phyloP scores from a whole-genome alignment of 345 rosid genomes.

The Corymbia maculata region DNA sequence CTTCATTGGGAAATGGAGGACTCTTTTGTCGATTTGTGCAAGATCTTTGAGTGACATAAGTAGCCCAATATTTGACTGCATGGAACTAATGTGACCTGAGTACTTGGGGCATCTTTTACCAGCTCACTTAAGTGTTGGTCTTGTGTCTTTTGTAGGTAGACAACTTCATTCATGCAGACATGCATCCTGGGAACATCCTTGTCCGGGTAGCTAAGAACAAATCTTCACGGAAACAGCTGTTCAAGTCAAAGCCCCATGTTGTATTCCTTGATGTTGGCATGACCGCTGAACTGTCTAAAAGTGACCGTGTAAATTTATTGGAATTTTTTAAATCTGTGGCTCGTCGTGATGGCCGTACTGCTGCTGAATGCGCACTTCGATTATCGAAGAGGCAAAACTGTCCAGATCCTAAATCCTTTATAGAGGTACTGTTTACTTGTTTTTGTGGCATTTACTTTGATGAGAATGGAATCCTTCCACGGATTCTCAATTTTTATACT shows the following conservation, averaged over 20 bases:
- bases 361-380: constrained; percentile 77
- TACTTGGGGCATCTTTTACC: background rate
- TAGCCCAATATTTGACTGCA: background rate
- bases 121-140: background rate
- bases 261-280: constrained; percentile 97
- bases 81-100: background rate
- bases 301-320: constrained; percentile 63
- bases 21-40: background rate
- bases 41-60: background rate
- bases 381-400: constrained; percentile 83
- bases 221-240: constrained; percentile 51
- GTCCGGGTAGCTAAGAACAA: constrained; percentile 58
- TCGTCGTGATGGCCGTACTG: constrained; percentile 79
- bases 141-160: constrained; percentile 64
- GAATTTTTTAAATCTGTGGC: constrained; percentile 96
- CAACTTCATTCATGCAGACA: constrained; percentile 96
- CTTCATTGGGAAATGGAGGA: background rate
- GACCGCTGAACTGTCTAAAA: constrained; percentile 95
- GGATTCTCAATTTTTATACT: background rate
- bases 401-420: constrained; percentile 78
- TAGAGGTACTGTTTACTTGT: constrained; percentile 32
- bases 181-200: constrained; percentile 99
- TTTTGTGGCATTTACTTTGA: background rate
- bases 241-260: constrained; percentile 85
- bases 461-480: background rate